phyloP scores from a whole-genome alignment of 2,329 filamentous ascomycete genomes.

The Fonsecaea pedrosoi region DNA sequence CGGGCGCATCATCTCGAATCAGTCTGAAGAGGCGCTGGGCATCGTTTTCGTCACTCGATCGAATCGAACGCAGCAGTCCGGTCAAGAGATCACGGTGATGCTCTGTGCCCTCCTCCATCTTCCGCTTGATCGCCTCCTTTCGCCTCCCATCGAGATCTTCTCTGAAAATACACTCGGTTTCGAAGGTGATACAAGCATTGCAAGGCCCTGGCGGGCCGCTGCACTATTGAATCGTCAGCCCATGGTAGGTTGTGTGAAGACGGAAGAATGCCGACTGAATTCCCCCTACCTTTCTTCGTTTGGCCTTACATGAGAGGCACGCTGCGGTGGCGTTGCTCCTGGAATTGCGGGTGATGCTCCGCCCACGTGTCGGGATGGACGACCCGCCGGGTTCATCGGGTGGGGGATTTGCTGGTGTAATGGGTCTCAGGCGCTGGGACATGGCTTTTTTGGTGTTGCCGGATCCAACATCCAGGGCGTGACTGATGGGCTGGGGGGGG shows the following conservation, averaged over 20 bases:
- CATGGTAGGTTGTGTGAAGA: neutral
- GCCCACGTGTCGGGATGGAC: conserved; percentile 3
- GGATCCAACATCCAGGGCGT: conserved; percentile 1
- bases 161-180: conserved; percentile 6
- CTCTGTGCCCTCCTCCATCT: conserved; percentile 11
- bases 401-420: neutral
- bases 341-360: conserved; percentile 19
- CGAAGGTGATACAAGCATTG: conserved; percentile 11
- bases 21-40: conserved; percentile 11
- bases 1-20: conserved; percentile 12
- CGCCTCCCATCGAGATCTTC: conserved; percentile 12
- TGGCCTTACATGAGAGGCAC: conserved; percentile 13
- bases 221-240: conserved; percentile 10
- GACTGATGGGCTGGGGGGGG: neutral
- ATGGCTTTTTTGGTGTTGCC: conserved; percentile 1
- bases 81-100: conserved; percentile 12
- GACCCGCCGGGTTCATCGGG: conserved; percentile 9
- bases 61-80: conserved; percentile 13
- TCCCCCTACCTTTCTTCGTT: conserved; percentile 9
- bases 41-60: conserved; percentile 13
- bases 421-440: conserved; percentile 13
- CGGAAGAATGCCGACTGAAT: neutral
- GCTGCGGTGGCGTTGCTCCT: conserved; percentile 17
- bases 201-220: conserved; percentile 11
- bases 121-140: conserved; percentile 19